Percentiles rank a stretch among this genome's conserved stretches.
Evolutionary conservation across 495 filamentous ascomycete genomes (phyloP).

Genomic region (Neurospora sp.): DNA sequence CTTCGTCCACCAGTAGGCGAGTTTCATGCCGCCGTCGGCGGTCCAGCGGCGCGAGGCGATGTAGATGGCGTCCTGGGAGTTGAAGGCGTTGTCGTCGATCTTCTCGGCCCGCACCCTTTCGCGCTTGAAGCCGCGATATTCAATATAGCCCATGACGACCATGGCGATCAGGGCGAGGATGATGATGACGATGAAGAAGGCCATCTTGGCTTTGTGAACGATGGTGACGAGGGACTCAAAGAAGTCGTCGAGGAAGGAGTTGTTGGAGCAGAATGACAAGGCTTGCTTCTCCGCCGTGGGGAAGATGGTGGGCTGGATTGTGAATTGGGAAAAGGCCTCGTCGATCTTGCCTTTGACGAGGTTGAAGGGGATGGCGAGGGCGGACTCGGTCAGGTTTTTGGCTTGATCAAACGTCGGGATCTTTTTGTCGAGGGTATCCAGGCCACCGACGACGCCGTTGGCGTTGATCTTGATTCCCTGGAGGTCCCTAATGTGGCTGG

Average conservation of each 20-base stretch:
- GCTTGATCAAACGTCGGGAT: constrained; percentile 79
- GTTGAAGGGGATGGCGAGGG: constrained; percentile 70
- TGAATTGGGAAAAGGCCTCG: constrained; percentile 46
- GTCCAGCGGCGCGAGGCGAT: constrained; percentile 73
- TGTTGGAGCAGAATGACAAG: constrained; percentile 79
- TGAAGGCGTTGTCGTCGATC: constrained; percentile 51
- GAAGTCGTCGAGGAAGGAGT: constrained; percentile 76
- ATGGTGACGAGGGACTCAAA: constrained; percentile 61
- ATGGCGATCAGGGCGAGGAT: constrained; percentile 61
- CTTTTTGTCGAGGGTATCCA: constrained; percentile 59
- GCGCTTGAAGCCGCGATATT: constrained; percentile 66
- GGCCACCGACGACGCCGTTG: constrained; percentile 47
- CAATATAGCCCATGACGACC: constrained; percentile 66
- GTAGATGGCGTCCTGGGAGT: constrained; percentile 84
- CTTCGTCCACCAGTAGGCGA: constrained; percentile 49
- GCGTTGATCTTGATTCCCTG: constrained; percentile 58
- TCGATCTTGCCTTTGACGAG: constrained; percentile 61
- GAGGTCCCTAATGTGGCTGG: constrained; percentile 48
- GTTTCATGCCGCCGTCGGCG: constrained; percentile 57
- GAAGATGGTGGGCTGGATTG: constrained; percentile 64
- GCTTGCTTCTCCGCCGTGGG: constrained; percentile 71
- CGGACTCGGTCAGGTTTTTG: constrained; percentile 60
- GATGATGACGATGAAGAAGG: constrained; percentile 62
- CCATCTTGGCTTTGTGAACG: constrained; percentile 50
- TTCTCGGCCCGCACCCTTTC: constrained; percentile 60